These are phyloP conservation scores for Penicillium sp. DNA, from an alignment of 2,329 filamentous ascomycete species.

Conservation along the genomic window DNA sequence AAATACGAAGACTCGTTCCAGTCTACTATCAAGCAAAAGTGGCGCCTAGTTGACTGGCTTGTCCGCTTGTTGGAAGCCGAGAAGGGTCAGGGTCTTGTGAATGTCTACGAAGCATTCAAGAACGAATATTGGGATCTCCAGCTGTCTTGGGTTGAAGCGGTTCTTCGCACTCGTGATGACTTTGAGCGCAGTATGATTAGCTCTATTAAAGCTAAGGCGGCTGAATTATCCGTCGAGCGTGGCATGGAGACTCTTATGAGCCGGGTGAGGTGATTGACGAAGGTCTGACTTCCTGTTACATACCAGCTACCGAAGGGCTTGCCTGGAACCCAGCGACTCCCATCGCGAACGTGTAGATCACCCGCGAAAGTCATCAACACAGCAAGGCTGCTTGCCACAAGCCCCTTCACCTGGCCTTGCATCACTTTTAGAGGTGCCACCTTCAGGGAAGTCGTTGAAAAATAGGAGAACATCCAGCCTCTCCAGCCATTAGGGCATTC, in stretches of 20 bases:
- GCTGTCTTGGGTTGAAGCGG: conserved; percentile 93
- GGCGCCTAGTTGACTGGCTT: conserved; percentile 87
- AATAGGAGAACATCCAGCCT: not conserved
- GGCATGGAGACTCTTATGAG: conserved; percentile 93
- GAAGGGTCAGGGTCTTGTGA: conserved; percentile 72
- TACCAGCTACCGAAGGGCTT: not conserved
- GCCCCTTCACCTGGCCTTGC: not conserved
- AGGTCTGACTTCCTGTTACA: too few relatives aligned
- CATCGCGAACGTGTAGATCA: not conserved
- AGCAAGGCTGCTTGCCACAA: not conserved
- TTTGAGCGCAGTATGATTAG: conserved; percentile 91
- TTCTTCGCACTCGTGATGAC: conserved; percentile 83
- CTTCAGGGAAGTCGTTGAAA: not conserved
- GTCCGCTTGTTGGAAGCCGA: conserved; percentile 74
- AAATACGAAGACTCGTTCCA: conserved; percentile 70
- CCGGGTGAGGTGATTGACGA: conserved; percentile 70
- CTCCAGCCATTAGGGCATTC: not conserved
- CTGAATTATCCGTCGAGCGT: conserved; percentile 77
- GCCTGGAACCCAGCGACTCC: not conserved
- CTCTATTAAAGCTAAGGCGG: conserved; percentile 83
- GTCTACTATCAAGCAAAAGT: conserved; percentile 81
- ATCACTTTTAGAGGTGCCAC: not conserved
- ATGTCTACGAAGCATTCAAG: conserved; percentile 84
- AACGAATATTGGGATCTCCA: conserved; percentile 88
- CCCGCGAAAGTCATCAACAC: too few relatives aligned